Percentiles rank a stretch among this genome's conserved stretches.
Evolutionary conservation across 331 rosid species (phyloP).

Genomic region (Erythrophleum ivorense): DNA sequence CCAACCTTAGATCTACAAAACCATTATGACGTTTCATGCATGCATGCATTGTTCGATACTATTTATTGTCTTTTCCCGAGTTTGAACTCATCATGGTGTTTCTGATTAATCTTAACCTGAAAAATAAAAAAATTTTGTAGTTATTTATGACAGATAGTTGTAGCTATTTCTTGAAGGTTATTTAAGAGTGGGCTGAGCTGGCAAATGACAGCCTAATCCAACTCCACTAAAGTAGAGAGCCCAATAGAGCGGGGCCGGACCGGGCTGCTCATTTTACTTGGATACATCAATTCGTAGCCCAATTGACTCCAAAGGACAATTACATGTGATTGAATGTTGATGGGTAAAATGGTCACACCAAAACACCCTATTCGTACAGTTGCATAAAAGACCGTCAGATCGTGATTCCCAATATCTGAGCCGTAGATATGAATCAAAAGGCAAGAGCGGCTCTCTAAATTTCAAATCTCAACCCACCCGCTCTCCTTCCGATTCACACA

Average conservation of each 20-base stretch:
- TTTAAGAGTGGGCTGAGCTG: no score
- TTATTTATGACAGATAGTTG: no score
- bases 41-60: no score
- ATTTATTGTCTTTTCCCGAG: no score
- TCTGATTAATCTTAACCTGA: no score
- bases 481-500: conserved; percentile 39
- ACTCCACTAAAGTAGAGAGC: neutral
- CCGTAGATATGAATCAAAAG: conserved; percentile 43
- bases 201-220: no score
- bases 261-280: neutral
- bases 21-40: no score
- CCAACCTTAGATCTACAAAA: no score
- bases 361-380: neutral
- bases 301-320: neutral
- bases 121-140: no score
- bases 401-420: neutral
- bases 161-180: no score
- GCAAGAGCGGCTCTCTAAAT: conserved; percentile 48
- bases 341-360: conserved; percentile 11
- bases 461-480: conserved; percentile 53
- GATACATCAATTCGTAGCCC: neutral
- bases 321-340: neutral
- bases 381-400: conserved; percentile 37
- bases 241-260: neutral
- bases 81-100: no score